Base-by-base conservation (phyloP, 345 rosid genomes). In the Fremontodendron californicum region DNA sequence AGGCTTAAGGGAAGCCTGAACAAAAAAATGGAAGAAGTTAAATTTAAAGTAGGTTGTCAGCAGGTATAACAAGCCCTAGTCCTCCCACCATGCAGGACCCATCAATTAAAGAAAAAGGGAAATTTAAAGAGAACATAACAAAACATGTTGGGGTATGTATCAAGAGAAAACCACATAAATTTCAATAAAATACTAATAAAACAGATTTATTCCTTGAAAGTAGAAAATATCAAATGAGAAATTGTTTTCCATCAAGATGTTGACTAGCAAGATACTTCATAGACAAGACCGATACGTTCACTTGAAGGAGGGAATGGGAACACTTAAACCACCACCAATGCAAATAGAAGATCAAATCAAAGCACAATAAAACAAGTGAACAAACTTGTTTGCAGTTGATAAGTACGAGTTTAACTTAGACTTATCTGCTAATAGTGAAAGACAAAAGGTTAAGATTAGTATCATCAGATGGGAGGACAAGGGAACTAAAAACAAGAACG, bases 1-100 rank as follows among this genome's bases (percentile, higher is more conserved):
- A 93, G 90, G 85, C 78, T 79, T 57, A 92, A 51, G 7, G 95
- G 77, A 80, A 88, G 85, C 89, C 98, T 93, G 92, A 55, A 82
- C 75, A n/a, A 70, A 9, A 77, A 80, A 74, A 48, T 29, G 21
- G 33, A 64, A 78, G 9, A 61, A 46, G 40, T 74, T 33, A 69
- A 21, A 15, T 8, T 19, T 51, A 19, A 68, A 68, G 7, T 2
- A 52, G 2, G 73, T 46, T 69, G 23, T 45, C 7, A 9, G 73
- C 29, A 51, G 43, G 61, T 11, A 33, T 33, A 51, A 51, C 43
- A 51, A 51, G 11, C 45, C 29, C 45, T 49, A 46, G 40, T 71
- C 62, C 31, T 71, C 60, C 61, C 31, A n/a, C 21, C 23, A 19
- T 64, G 69, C 48, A n/a, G 1, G 5, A 40, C 48, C 18, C 18